Base-by-base conservation (phyloP, 148 eudicot genomes). In the Heliosperma pusillum region DNA sequence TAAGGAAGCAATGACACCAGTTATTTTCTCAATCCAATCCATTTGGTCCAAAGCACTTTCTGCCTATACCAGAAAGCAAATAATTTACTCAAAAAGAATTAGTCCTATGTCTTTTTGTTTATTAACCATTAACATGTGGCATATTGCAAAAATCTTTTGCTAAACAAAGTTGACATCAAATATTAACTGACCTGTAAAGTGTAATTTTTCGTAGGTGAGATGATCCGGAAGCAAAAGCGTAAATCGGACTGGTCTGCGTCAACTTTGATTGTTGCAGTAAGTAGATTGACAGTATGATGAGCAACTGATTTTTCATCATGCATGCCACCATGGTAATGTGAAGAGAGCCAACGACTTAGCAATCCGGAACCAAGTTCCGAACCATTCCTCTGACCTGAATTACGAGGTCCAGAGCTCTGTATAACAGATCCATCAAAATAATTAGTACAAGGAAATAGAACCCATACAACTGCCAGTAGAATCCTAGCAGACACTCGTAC, bases 1-100 rank as follows among this genome's bases (percentile, higher is more conserved):
- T 72, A 94, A 84, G 24, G 98, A 94, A 53, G 97, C 98, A 80
- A 95, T 95, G 71, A 95, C 98, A 57, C 98, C 98, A 47, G 98
- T 95, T 75, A 95, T 95, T 82, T 95, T 95, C 82, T 95, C 98
- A 80, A 95, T 88, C 98, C 98, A 95, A 79, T 95, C 98, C 98
- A 95, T 92, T 82, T 95, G 98, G 85, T 95, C 98, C 80, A 89
- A 83, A 78, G 98, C 93, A 83, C 96, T 95, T 81, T 95, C 98
- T 25, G 98, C 98, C 98, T 95, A 87, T 77, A 84, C 70, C 59
- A 42, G 68, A 80, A 77, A 68, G 75, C 73, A 79, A 65, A 73
- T 26, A 10, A 16, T 52, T 33, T 16, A 79, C 36, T 33, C 19
- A 66, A 40, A 27, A 40, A 44, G 66, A 40, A 56, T 66, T 42